Evolutionary conservation across 169 alveolate genomes (phyloP).

Genomic region (Plasmodium reichenowi): DNA sequence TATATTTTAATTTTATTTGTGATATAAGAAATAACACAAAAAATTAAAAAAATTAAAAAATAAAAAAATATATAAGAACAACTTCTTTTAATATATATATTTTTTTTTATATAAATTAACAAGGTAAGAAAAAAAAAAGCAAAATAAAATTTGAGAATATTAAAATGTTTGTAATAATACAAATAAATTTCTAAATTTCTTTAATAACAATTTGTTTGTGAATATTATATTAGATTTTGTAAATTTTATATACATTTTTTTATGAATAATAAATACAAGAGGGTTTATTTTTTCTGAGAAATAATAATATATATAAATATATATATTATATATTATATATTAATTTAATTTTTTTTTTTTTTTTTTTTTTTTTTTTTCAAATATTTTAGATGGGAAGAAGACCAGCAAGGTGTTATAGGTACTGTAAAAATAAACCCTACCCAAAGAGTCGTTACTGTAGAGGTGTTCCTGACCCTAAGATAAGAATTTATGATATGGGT

Average conservation of each 20-base stretch:
- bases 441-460: conserved; percentile 99
- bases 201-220: not conserved
- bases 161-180: not conserved
- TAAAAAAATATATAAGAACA: not conserved
- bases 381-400: conserved; percentile 97
- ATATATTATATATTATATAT: not conserved
- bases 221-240: no score
- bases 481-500: conserved; percentile 98
- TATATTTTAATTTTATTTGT: no score
- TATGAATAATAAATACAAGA: no score
- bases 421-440: conserved; percentile 98
- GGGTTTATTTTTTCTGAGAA: not conserved
- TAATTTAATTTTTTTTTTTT: not conserved
- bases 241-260: no score
- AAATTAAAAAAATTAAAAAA: no score
- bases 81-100: not conserved
- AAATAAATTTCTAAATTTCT: not conserved
- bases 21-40: no score
- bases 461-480: conserved; percentile 99
- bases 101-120: not conserved
- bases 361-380: not conserved
- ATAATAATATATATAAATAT: not conserved
- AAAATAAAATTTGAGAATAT: not conserved
- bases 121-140: conserved; percentile 1
- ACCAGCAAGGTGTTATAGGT: conserved; percentile 99